Evolutionary conservation across 2,329 filamentous ascomycete species (phyloP), one percentile per base, ranked within the genome.

Genomic region (Phaeomoniella chlamydospora): DNA sequence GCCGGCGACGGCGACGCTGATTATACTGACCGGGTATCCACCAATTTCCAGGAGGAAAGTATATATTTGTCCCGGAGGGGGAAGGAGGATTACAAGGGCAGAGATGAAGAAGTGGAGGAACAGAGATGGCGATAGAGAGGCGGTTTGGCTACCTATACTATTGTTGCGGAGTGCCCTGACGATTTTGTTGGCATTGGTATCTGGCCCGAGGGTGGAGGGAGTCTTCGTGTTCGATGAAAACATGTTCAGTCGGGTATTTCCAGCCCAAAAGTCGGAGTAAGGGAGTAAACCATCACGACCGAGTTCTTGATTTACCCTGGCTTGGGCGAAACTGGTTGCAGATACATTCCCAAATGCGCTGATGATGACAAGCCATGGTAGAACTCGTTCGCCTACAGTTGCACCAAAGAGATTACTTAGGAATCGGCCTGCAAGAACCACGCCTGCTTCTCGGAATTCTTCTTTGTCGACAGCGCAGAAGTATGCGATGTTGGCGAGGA

Each of bases 211-310:
- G n/a, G 72, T 65, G 0, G 77, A 78, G 0, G 78, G 68, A 6
- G 6, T 6, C 22, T 26, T 26, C n/a, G 22, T n/a, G n/a, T n/a
- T 9, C 9, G 22, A 9, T n/a, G 22, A 26, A n/a, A 26, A 26
- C 9, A 6, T n/a, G 38, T 76, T 73, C 41, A 75, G 78, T 0
- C 78, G 79, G 54, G 68, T 72, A 47, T 75, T 77, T 3, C 74
- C 80, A 0, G 77, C 77, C 72, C 74, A 82, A 50, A 83, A 70
- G 2, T 64, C 63, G 41, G 72, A 74, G 37, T 68, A 78, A 0
- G 79, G 79, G 11, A 83, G 48, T 4, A 83, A 58, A 0, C 77
- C 77, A 47, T 84, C 78, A 47, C 79, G 80, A 1, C 72, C 79
- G 31, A 83, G 60, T 51, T 82, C 77, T 41, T 62, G 58, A 31